Evolutionary conservation across 495 filamentous ascomycete species (phyloP), one percentile per base, ranked within the genome.

Genomic region (Collariella sp.): DNA sequence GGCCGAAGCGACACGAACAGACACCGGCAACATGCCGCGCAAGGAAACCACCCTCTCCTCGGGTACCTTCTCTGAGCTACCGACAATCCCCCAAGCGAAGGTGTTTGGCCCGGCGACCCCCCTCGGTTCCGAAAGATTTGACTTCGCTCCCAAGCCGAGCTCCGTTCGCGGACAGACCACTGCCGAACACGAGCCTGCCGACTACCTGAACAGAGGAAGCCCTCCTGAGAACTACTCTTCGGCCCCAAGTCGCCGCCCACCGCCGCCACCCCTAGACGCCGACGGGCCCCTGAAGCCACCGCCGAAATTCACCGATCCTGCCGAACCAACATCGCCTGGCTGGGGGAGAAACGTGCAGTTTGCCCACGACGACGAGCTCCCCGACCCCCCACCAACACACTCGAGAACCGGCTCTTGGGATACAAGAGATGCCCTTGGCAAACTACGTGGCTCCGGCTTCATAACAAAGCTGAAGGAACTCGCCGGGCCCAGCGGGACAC

Each of bases 381-480:
- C 78, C 33, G 71, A 72, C 23, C 62, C 67, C 20, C 70, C 77
- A 18, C 48, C 58, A 16, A 56, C 72, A 23, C 78, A 79, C 54
- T 78, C 74, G 34, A 70, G 79, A 51, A 74, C 79, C 9, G 72
- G 73, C 18, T 85, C 84, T 11, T 73, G 79, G 66, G 76, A 79
- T 18, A 75, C 73, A 45, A 78, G 79, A 48, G 84, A 86, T 55
- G 68, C 70, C 18, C 63, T 70, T 15, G 71, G 67, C 16, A 81
- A 78, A 61, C 77, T 83, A 18, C 68, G 76, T 23, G 76, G 79
- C 45, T 79, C 79, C 23, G 81, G 81, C n/a, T 74, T 88, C 45
- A 83, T 89, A 58, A 76, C 78, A 6, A 86, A 80, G 58, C 59
- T 90, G 47, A 87, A 82, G 58, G 75, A 75, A 22, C 70, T 89